Conservation (phyloP, 2,329 filamentous ascomycete species). For the Penicillium corylophilum region DNA sequence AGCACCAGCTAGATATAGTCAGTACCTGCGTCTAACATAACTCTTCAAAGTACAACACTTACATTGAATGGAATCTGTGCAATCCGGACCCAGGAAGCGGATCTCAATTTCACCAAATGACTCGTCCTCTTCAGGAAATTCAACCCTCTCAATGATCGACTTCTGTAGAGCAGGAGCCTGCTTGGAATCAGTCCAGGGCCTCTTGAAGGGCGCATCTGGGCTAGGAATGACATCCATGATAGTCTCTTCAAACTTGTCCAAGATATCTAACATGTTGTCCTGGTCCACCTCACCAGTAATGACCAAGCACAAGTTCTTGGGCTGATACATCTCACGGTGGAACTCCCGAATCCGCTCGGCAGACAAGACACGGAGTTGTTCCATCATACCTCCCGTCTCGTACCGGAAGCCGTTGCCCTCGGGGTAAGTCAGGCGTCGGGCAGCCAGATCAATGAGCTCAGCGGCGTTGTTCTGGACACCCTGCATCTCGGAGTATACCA, state of each 20-base stretch:
- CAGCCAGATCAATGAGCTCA: slow-evolving; percentile 84
- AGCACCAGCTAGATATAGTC: slow-evolving; percentile 57
- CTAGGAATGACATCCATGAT: slow-evolving; percentile 80
- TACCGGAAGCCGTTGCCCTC: slow-evolving; percentile 90
- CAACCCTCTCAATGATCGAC: slow-evolving; percentile 72
- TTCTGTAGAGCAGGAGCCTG: slow-evolving; percentile 71
- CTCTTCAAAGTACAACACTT: slow-evolving; percentile 18
- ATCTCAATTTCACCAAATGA: slow-evolving; percentile 85
- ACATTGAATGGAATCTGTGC: slow-evolving; percentile 65
- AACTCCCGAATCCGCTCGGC: slow-evolving; percentile 91
- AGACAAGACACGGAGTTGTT: slow-evolving; percentile 80
- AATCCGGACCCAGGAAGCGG: slow-evolving; percentile 81
- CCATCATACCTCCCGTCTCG: slow-evolving; percentile 97
- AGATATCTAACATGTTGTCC: slow-evolving; percentile 70
- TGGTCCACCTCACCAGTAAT: slow-evolving; percentile 92
- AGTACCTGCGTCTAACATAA: slow-evolving; percentile 11
- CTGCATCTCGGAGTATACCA: slow-evolving; percentile 99
- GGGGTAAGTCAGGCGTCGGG: slow-evolving; percentile 79
- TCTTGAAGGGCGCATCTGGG: slow-evolving; percentile 70
- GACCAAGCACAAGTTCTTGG: slow-evolving; percentile 87
- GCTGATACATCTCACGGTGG: slow-evolving; percentile 96
- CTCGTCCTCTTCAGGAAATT: slow-evolving; percentile 96
- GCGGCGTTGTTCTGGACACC: slow-evolving; percentile 80
- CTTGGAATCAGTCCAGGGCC: slow-evolving; percentile 88
- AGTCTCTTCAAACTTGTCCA: slow-evolving; percentile 85